These are phyloP conservation scores for Tarenaya hassleriana DNA, from an alignment of 345 rosid species.

Conservation along the genomic window DNA sequence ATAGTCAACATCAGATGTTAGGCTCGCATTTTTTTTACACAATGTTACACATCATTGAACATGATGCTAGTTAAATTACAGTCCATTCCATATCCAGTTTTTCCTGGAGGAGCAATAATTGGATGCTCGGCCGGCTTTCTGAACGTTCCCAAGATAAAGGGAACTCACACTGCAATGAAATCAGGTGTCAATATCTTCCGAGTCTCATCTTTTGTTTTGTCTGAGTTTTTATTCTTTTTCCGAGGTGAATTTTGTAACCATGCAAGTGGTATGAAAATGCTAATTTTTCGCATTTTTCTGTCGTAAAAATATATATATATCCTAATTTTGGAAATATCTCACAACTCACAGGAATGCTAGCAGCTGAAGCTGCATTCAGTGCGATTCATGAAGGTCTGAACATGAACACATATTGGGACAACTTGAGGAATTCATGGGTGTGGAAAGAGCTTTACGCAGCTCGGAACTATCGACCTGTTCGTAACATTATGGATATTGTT, in stretches of 20 bases:
- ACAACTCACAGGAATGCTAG: conserved; percentile 85
- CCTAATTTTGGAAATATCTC: conserved; percentile 17
- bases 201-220: no score
- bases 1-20: neutral
- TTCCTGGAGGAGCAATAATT: conserved; percentile 92
- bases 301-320: conserved; percentile 2
- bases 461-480: conserved; percentile 87
- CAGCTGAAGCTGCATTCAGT: conserved; percentile 86
- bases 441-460: conserved; percentile 80
- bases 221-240: no score
- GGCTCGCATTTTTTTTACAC: neutral
- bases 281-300: neutral
- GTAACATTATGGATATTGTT: conserved; percentile 24
- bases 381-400: conserved; percentile 45
- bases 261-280: no score
- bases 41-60: conserved; percentile 35
- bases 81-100: conserved; percentile 98
- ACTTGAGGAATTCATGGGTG: conserved; percentile 69
- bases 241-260: no score
- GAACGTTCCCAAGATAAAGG: conserved; percentile 96
- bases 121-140: conserved; percentile 98
- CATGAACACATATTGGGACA: conserved; percentile 71
- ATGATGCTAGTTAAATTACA: conserved; percentile 88
- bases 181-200: conserved; percentile 49
- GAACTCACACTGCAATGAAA: conserved; percentile 98